Evolutionary conservation across 2,329 filamentous ascomycete genomes (phyloP).

Genomic region (Chrysoporthe cubensis): DNA sequence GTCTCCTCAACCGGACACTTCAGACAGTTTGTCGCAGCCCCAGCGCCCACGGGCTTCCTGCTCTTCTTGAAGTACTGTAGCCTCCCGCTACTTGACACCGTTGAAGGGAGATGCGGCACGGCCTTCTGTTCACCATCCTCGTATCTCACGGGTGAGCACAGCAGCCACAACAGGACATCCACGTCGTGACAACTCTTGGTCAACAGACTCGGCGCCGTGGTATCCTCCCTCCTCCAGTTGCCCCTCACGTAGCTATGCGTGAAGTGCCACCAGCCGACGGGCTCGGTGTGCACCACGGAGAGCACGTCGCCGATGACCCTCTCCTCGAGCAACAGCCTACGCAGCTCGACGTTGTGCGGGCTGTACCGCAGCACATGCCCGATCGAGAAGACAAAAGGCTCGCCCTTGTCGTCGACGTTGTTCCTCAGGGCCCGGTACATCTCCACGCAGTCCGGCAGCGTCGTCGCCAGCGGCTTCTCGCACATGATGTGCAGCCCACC

Average conservation of each 20-base stretch:
- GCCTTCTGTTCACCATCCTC: slow-evolving; percentile 43
- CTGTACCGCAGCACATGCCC: slow-evolving; percentile 94
- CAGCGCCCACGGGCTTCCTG: slow-evolving; percentile 77
- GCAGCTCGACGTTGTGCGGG: slow-evolving; percentile 85
- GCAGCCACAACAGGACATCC: slow-evolving; percentile 88
- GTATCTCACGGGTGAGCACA: slow-evolving; percentile 69
- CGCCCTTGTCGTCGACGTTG: slow-evolving; percentile 36
- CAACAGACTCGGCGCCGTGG: slow-evolving; percentile 77
- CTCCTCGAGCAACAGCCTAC: slow-evolving; percentile 76
- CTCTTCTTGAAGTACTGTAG: slow-evolving; percentile 77
- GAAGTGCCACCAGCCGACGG: slow-evolving; percentile 96
- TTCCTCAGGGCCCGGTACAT: slow-evolving; percentile 66
- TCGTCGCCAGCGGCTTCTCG: slow-evolving; percentile 90
- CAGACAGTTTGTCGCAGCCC: slow-evolving; percentile 82
- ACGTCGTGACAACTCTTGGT: slow-evolving; percentile 98
- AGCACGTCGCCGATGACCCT: slow-evolving; percentile 81
- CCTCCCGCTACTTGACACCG: slow-evolving; percentile 75
- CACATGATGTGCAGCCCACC: slow-evolving; percentile 81
- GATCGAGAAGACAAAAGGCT: slow-evolving; percentile 74
- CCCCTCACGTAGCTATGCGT: slow-evolving; percentile 88
- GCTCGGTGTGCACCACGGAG: slow-evolving; percentile 89
- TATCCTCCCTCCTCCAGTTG: slow-evolving; percentile 86
- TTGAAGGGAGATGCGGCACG: slow-evolving; percentile 72
- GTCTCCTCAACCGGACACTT: slow-evolving; percentile 73
- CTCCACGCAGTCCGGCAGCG: slow-evolving; percentile 74